Evolutionary conservation across 805 yeast genomes (phyloP).

Genomic region (Candida tibetensis): DNA sequence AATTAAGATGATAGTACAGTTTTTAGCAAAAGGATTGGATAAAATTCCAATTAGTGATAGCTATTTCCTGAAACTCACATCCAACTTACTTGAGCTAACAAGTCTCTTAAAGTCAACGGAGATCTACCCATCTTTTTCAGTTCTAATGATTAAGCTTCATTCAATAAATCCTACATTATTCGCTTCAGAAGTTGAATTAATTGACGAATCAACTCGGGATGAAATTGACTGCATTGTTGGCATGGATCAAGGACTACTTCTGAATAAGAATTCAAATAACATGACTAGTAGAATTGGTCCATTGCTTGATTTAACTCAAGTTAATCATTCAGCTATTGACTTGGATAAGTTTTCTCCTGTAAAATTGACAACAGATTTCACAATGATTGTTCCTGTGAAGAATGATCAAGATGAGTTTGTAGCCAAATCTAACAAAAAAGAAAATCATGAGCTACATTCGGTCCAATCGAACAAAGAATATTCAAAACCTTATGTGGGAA

Average conservation of each 20-base stretch:
- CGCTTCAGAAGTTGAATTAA: constrained; percentile 21
- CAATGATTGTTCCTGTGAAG: constrained; percentile 26
- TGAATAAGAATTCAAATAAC: constrained; percentile 11
- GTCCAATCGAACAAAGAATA: background rate
- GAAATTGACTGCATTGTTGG: constrained; percentile 35
- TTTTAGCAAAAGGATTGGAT: constrained; percentile 25
- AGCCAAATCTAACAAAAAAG: background rate
- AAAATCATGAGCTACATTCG: background rate
- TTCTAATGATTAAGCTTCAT: constrained; percentile 26
- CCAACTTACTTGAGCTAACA: constrained; percentile 30
- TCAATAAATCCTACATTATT: constrained; percentile 28
- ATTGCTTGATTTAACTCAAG: constrained; percentile 31
- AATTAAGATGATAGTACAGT: constrained; percentile 23
- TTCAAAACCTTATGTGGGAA: background rate
- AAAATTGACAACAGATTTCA: constrained; percentile 30
- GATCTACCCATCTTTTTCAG: constrained; percentile 20
- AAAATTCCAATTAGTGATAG: constrained; percentile 35
- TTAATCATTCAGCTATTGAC: constrained; percentile 10
- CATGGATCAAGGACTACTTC: constrained; percentile 21
- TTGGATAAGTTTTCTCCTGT: constrained; percentile 23
- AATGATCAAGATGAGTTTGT: constrained; percentile 8
- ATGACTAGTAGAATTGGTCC: constrained; percentile 13
- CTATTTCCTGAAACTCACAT: constrained; percentile 22
- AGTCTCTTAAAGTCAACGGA: constrained; percentile 32
- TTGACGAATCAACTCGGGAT: constrained; percentile 22